Evolutionary conservation across 306 rosid genomes (phyloP), one percentile per base, ranked within the genome.

Genomic region (Rosa rugosa): DNA sequence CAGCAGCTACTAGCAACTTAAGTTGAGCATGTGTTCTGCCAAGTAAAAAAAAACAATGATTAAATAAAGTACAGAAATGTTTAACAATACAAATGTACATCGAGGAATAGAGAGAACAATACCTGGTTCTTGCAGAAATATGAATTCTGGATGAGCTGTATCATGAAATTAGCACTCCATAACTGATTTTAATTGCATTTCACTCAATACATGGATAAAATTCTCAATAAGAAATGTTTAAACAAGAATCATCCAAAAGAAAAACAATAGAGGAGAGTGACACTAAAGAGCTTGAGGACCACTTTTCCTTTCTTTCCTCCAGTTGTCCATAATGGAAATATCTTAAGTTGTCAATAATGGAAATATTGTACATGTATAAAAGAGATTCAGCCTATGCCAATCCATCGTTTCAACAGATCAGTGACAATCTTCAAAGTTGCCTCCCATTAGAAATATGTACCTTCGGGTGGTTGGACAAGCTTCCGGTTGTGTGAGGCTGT

Each of bases 401-500:
- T 42, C 20, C 69, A 60, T 23, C 11, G 0, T 62, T 59, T 59
- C 42, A 75, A 75, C 42, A 59, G 49, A 59, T 41, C 25, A 16
- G 18, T 23, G 44, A 20, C 53, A 59, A 75, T 49, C 56, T 59
- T 75, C 56, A 41, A 13, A 22, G 78, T 60, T 23, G 42, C 69
- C 53, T 41, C 57, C 78, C 36, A 23, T 59, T 93, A 95, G 90
- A 93, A 96, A 90, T 89, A 90, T 88, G 98, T 96, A 40, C 98
- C 99, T 77, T 96, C 99, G 2, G 98, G 97, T 57, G 99, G 27
- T 25, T 25, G 27, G 27, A 25, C 27, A 25, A 25, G 27, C 1
- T 93, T 96, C 78, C 99, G 89, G 89, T 93, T 96, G 51, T 91
- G 96, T 10, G 98, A 89, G 36, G 97, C 87, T 0, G 97, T 91